Conservation (phyloP, 2,329 filamentous ascomycete species). For the Alternaria incomplexa region DNA sequence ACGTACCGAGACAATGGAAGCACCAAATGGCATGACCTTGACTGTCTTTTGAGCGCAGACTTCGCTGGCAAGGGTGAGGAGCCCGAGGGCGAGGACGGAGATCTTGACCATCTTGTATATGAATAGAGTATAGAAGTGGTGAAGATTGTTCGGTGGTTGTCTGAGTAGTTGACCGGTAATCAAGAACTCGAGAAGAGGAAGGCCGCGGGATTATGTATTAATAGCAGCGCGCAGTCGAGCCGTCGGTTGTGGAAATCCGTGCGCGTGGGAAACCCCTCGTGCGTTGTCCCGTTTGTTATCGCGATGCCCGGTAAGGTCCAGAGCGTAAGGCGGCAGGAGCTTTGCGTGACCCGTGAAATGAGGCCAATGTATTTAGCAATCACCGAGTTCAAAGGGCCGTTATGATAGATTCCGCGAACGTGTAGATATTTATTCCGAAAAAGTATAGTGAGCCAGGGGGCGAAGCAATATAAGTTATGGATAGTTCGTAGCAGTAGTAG, state of each 20-base stretch:
- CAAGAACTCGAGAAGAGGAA: neutral
- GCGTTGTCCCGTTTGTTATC: neutral
- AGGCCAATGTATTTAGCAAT: neutral
- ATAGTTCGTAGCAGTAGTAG: neutral
- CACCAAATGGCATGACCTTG: constrained; percentile 47
- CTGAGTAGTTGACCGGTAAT: neutral
- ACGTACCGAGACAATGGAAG: constrained; percentile 43
- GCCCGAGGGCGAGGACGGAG: constrained; percentile 24
- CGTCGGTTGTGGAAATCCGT: neutral
- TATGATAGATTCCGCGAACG: neutral
- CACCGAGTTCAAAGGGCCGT: neutral
- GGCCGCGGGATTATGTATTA: neutral
- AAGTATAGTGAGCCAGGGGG: neutral
- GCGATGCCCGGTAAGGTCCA: neutral
- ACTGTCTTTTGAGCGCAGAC: constrained; percentile 30
- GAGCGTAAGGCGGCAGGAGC: neutral
- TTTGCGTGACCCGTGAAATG: neutral
- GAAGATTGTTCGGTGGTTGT: neutral
- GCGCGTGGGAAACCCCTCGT: neutral
- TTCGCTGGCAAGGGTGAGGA: constrained; percentile 25
- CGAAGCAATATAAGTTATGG: neutral
- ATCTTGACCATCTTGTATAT: constrained; percentile 30
- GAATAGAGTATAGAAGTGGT: neutral
- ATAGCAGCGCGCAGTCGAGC: neutral
- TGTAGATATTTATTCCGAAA: neutral